Evolutionary conservation across 208 protist species (phyloP).

Genomic region (Acanthamoeba polyphaga): DNA sequence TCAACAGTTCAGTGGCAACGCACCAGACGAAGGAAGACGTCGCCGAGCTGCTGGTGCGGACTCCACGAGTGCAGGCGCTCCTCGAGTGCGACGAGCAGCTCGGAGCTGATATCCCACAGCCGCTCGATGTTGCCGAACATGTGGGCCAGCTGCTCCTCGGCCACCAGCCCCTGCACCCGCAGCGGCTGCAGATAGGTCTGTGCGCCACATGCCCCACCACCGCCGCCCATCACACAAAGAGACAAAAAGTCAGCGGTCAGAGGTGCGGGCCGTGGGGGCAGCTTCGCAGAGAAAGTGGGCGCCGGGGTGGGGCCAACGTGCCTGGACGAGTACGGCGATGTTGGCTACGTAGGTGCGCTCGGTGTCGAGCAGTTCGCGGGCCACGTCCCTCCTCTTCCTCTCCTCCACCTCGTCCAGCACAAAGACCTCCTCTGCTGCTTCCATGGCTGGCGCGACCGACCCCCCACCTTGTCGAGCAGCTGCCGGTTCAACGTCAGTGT

Average conservation of each 20-base stretch:
- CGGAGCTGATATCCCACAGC: conserved; percentile 22
- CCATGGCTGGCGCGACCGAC: too few relatives aligned
- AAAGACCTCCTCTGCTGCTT: too few relatives aligned
- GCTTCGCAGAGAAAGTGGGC: background rate
- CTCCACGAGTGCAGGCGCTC: background rate
- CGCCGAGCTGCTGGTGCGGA: background rate
- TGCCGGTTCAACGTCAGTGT: too few relatives aligned
- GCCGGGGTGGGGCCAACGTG: background rate
- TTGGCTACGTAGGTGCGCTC: conserved; percentile 45
- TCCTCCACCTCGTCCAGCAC: background rate
- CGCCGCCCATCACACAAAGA: background rate
- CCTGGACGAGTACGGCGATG: conserved; percentile 15
- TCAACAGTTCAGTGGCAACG: background rate
- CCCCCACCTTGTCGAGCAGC: too few relatives aligned
- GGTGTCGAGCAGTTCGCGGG: conserved; percentile 30
- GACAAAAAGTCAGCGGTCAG: too few relatives aligned
- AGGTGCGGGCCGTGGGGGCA: too few relatives aligned
- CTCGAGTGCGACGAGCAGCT: conserved; percentile 39
- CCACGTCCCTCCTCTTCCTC: background rate
- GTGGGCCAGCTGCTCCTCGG: background rate
- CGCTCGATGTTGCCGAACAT: conserved; percentile 56
- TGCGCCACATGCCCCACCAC: background rate
- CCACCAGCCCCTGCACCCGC: background rate
- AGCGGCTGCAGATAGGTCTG: conserved; percentile 47
- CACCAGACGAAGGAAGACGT: conserved; percentile 39